These are phyloP conservation scores for Penicillium psychrofluorescens DNA, from an alignment of 495 filamentous ascomycete species.

Conservation along the genomic window DNA sequence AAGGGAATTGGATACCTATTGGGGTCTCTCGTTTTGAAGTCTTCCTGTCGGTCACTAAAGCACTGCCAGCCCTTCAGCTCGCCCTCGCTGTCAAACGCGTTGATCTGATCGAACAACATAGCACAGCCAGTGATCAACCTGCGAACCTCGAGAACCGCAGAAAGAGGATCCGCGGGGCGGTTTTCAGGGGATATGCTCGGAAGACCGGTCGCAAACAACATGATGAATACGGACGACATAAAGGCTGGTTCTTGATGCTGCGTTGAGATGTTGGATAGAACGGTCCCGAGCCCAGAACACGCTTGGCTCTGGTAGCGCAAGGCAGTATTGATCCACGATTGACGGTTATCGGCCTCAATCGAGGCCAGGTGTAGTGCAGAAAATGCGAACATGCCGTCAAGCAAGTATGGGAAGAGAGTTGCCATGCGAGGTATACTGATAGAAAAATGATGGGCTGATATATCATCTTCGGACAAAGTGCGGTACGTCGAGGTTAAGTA, in stretches of 20 bases:
- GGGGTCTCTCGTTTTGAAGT: conserved; percentile 8
- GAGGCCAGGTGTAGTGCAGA: conserved; percentile 40
- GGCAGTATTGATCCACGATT: conserved; percentile 24
- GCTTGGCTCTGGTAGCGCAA: conserved; percentile 30
- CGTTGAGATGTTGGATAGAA: conserved; percentile 17
- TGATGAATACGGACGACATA: conserved; percentile 33
- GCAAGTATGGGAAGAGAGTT: conserved; percentile 32
- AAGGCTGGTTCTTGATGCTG: conserved; percentile 29
- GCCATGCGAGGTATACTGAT: conserved; percentile 38
- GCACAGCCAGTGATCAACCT: conserved; percentile 26
- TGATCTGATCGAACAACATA: conserved; percentile 25
- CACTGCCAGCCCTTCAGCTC: conserved; percentile 23
- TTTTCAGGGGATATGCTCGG: conserved; percentile 25
- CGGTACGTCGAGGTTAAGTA: conserved; percentile 28
- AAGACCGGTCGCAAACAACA: conserved; percentile 29
- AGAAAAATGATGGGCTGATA: conserved; percentile 31
- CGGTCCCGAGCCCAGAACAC: conserved; percentile 23
- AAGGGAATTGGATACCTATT: conserved; percentile 3
- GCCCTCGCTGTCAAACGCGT: conserved; percentile 12
- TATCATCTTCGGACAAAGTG: conserved; percentile 19
- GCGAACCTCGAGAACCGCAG: conserved; percentile 26
- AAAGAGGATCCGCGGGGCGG: conserved; percentile 19
- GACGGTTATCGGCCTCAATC: conserved; percentile 21
- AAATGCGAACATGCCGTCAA: conserved; percentile 41
- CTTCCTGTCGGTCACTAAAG: conserved; percentile 4